phyloP scores from a whole-genome alignment of 140 eudicot species.

The Cichorium intybus region DNA sequence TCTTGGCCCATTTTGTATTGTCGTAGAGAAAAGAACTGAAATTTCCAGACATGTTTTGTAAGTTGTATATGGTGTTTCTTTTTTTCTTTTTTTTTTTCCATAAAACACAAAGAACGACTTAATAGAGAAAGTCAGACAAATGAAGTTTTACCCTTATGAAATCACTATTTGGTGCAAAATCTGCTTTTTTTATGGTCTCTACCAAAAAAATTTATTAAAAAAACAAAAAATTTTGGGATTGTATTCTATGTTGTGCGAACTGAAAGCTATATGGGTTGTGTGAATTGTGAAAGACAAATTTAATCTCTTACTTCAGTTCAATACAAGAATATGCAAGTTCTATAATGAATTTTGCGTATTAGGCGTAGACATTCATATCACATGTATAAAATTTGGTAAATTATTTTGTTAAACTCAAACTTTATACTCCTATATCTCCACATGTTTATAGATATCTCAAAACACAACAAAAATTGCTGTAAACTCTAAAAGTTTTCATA shows the following conservation, averaged over 20 bases:
- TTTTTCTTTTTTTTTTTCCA: no score
- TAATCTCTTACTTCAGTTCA: background rate
- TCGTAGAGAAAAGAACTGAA: background rate
- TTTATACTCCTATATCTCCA: no score
- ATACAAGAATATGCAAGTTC: background rate
- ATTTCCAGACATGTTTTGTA: background rate
- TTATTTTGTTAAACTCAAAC: no score
- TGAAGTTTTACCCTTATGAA: background rate
- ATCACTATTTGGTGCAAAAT: no score
- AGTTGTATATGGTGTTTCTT: background rate
- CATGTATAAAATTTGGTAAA: background rate
- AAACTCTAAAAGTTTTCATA: background rate
- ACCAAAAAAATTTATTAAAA: no score
- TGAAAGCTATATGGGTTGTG: no score
- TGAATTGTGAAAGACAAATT: background rate
- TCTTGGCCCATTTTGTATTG: slow-evolving; percentile 36
- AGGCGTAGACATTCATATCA: background rate
- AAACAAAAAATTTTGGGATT: no score
- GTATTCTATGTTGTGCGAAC: no score
- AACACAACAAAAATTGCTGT: no score
- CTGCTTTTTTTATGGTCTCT: no score
- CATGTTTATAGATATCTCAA: no score
- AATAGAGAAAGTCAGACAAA: background rate
- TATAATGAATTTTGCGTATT: no score
- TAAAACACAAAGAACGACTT: background rate